These are phyloP conservation scores for Saraca asoca DNA, from an alignment of 331 rosid species.

Conservation along the genomic window DNA sequence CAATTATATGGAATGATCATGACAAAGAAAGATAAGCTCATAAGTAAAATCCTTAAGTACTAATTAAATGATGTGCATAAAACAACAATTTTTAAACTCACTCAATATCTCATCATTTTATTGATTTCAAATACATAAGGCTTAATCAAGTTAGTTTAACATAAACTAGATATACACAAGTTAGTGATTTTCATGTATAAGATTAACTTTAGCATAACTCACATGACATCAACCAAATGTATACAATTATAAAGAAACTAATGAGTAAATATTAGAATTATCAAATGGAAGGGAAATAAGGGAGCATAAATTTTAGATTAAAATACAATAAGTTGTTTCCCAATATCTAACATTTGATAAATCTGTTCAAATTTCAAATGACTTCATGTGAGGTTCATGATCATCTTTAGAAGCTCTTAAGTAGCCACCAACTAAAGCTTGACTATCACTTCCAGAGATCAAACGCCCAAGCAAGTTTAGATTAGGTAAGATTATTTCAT, in stretches of 20 bases:
- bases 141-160: constrained; percentile 1
- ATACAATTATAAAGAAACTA: background rate
- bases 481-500: background rate
- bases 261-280: no score
- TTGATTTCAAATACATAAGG: background rate
- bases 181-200: background rate
- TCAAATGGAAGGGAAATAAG: background rate
- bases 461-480: background rate
- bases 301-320: background rate
- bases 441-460: no score
- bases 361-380: background rate
- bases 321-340: background rate
- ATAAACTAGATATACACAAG: constrained; percentile 10
- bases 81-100: background rate
- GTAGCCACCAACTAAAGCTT: background rate
- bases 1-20: constrained; percentile 33
- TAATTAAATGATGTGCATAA: background rate
- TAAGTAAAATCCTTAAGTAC: constrained; percentile 14
- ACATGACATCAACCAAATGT: background rate
- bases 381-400: background rate
- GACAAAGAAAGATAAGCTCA: constrained; percentile 17
- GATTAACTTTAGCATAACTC: constrained; percentile 1
- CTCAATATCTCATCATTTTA: constrained; percentile 1
- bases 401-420: background rate
- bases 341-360: background rate